Base-by-base conservation (phyloP, 306 rosid genomes). In the Pyrus communis region DNA sequence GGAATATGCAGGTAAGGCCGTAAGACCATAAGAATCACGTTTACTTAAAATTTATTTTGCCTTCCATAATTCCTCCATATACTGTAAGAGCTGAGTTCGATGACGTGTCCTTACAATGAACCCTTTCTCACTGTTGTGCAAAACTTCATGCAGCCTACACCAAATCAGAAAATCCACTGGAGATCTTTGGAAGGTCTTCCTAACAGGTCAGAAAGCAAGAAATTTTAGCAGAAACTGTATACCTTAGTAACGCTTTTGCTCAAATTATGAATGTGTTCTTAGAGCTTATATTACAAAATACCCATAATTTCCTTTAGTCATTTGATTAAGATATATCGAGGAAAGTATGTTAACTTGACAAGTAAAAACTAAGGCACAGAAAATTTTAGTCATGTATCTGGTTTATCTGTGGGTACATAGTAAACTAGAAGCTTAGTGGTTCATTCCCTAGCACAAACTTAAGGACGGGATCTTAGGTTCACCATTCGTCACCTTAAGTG, bases 131-230 rank as follows among this genome's bases (percentile, higher is more conserved):
- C 76, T 81, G 51, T 79, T 65, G 66, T 77, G 62, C 66, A 64
- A 59, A 69, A 69, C 67, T 85, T 81, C 81, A 62, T 84, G 87
- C 97, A 95, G 97, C 99, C 99, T 25, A 91, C 74, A 70, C 92
- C 87, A 52, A 92, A 92, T 89, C 98, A 96, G 86, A 96, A 92
- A 82, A 92, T 96, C 70, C 98, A 92, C 80, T 92, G 99, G 98
- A 89, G 96, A 81, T 91, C 99, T 46, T 77, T 91, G 84, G 97
- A 92, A 82, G 99, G 98, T 83, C 98, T 96, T 79, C 92, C 93
- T 18, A 95, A 92, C 93, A 90, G 96, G 97, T 91, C 83, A 61
- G n/a, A 31, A 70, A 64, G 45, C 3, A 66, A 67, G 68, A 38
- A 17, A 57, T 45, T 42, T 67, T 43, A 49, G 63, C 12, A 64